Evolutionary conservation across 1,284 basidiomycete genomes (phyloP).

Genomic region (Paramarasmius palmivorus): DNA sequence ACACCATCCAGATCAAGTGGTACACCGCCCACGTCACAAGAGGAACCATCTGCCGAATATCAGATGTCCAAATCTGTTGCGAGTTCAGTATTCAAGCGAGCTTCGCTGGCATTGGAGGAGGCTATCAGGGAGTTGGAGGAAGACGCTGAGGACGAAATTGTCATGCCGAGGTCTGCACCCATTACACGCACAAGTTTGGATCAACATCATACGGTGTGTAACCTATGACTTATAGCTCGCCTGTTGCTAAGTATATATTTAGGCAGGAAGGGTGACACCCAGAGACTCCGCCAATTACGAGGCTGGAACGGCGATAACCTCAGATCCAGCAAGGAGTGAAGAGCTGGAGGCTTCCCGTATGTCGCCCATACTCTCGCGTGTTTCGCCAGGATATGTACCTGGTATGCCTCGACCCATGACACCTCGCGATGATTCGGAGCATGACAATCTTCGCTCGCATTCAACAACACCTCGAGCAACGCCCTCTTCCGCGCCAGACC

Average conservation of each 20-base stretch:
- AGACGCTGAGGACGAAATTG: constrained; percentile 67
- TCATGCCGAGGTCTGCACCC: constrained; percentile 65
- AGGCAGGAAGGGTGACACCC: constrained; percentile 30
- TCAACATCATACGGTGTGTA: constrained; percentile 26
- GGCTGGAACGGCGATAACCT: constrained; percentile 68
- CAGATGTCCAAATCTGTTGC: constrained; percentile 51
- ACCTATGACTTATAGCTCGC: constrained; percentile 5
- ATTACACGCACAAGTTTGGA: constrained; percentile 38
- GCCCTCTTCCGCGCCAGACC: constrained; percentile 32
- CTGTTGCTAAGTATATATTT: constrained; percentile 11
- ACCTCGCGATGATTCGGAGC: constrained; percentile 63
- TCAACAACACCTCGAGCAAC: constrained; percentile 79
- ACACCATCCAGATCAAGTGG: constrained; percentile 36
- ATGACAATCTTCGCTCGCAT: constrained; percentile 71
- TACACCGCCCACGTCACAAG: neutral
- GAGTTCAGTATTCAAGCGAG: constrained; percentile 55
- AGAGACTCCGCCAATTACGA: constrained; percentile 37
- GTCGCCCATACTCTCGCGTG: constrained; percentile 64
- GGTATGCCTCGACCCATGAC: constrained; percentile 88
- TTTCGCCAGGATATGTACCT: constrained; percentile 79
- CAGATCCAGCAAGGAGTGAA: constrained; percentile 51
- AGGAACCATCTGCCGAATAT: constrained; percentile 31
- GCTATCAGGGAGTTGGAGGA: constrained; percentile 74
- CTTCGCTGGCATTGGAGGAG: constrained; percentile 70
- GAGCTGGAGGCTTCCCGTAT: constrained; percentile 46